Percentiles rank a stretch among this genome's conserved stretches.
Conservation (phyloP, 441 rosid species). For the Kokia cookei region DNA sequence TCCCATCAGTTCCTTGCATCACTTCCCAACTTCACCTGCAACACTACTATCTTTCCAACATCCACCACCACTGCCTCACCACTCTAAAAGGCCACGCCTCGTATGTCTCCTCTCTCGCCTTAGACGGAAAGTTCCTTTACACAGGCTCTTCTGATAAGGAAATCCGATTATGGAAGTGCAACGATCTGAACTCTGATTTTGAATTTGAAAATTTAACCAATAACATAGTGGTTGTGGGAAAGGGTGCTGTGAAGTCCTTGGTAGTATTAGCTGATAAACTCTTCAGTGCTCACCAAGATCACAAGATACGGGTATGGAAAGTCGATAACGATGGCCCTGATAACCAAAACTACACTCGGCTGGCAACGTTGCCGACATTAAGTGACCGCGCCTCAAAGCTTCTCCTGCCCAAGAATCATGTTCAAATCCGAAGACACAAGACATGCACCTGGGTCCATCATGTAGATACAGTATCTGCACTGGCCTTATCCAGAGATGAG, state of each 20-base stretch:
- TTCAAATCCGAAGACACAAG: slow-evolving; percentile 69
- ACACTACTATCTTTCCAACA: slow-evolving; percentile 9
- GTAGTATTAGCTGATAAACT: slow-evolving; percentile 60
- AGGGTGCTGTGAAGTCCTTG: slow-evolving; percentile 78
- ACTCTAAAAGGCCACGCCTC: slow-evolving; percentile 59
- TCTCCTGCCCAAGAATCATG: slow-evolving; percentile 59
- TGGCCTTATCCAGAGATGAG: slow-evolving; percentile 64
- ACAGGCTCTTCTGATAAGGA: slow-evolving; percentile 62
- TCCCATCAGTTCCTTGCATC: slow-evolving; percentile 40
- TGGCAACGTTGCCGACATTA: slow-evolving; percentile 83
- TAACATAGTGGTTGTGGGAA: slow-evolving; percentile 39
- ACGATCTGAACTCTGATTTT: slow-evolving; percentile 21
- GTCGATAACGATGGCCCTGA: slow-evolving; percentile 34
- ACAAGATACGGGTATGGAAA: slow-evolving; percentile 92
- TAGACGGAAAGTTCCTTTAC: slow-evolving; percentile 58
- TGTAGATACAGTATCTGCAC: slow-evolving; percentile 74
- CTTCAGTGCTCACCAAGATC: slow-evolving; percentile 91
- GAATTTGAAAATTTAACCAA: slow-evolving; percentile 20
- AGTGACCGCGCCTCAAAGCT: slow-evolving; percentile 62
- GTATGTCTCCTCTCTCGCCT: slow-evolving; percentile 56
- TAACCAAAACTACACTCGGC: slow-evolving; percentile 39
- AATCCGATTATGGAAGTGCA: slow-evolving; percentile 58
- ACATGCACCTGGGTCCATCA: slow-evolving; percentile 79
- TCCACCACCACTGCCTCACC: slow-evolving; percentile 43
- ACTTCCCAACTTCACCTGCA: slow-evolving; percentile 22